Evolutionary conservation across 148 eudicot genomes (phyloP).

Genomic region (Rhododendron henanense): DNA sequence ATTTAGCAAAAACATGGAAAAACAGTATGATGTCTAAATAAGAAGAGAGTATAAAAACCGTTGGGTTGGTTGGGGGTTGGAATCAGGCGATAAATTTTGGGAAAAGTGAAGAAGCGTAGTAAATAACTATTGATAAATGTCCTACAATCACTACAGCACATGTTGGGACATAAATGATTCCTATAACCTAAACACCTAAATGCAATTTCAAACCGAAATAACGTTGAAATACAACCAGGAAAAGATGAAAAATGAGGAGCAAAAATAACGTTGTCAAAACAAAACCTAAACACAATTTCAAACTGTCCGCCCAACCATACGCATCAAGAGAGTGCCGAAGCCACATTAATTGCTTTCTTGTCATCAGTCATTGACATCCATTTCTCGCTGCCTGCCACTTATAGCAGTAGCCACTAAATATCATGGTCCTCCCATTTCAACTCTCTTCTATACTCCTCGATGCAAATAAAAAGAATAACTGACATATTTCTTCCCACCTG

Average conservation of each 20-base stretch:
- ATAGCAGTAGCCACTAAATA: neutral
- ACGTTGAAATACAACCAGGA: neutral
- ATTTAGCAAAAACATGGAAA: neutral
- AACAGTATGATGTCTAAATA: neutral
- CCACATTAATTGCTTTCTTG: neutral
- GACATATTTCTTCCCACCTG: neutral
- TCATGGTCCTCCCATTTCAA: neutral
- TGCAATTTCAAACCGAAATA: no score
- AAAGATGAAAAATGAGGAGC: neutral
- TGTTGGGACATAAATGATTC: neutral
- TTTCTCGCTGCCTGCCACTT: neutral
- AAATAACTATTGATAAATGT: neutral
- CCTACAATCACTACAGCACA: neutral
- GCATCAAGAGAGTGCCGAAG: neutral
- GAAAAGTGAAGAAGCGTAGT: neutral
- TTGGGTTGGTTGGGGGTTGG: neutral
- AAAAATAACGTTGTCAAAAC: neutral
- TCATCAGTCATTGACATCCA: constrained; percentile 1
- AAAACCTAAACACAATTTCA: neutral
- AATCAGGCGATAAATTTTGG: neutral
- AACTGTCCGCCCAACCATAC: neutral
- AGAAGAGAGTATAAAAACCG: neutral
- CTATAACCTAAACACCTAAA: neutral
- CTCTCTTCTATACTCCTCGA: neutral
- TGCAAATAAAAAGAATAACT: neutral